Evolutionary conservation across 2,329 filamentous ascomycete species (phyloP).

Genomic region (Fusarium neocosmosporiellum): DNA sequence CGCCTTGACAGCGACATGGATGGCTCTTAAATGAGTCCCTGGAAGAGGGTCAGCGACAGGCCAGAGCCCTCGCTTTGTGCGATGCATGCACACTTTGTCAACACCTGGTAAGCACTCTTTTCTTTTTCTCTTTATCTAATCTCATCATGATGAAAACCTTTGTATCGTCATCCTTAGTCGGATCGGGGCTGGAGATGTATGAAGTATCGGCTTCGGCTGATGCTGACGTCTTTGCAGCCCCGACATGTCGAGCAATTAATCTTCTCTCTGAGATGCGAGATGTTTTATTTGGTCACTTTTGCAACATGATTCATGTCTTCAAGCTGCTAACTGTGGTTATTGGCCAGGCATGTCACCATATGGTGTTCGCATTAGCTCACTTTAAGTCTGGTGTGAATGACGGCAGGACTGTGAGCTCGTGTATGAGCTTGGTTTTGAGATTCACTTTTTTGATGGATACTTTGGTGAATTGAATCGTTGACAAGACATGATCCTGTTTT

Average conservation of each 20-base stretch:
- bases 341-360: conserved; percentile 14
- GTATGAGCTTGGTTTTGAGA: not conserved
- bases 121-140: not conserved
- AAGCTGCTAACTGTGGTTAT: conserved; percentile 23
- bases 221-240: conserved; percentile 48
- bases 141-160: conserved; percentile 81
- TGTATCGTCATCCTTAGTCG: conserved; percentile 98
- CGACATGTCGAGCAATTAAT: conserved; percentile 63
- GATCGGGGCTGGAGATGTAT: conserved; percentile 58
- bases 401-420: not conserved
- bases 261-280: conserved; percentile 63
- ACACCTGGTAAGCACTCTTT: conserved; percentile 20
- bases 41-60: not conserved
- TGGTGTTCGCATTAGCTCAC: not conserved
- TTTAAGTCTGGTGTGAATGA: not conserved
- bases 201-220: conserved; percentile 46
- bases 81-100: not conserved
- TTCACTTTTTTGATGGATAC: not conserved
- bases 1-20: too few species aligned
- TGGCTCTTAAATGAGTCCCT: not conserved
- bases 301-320: conserved; percentile 4
- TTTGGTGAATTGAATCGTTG: not conserved
- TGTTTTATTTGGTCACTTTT: not conserved
- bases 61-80: conserved; percentile 24
- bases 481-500: not conserved